A percentile compares a stretch with the other conserved stretches of the same genome.
Conservation (phyloP, 805 yeast genomes). For the Wickerhamiella brachini region DNA sequence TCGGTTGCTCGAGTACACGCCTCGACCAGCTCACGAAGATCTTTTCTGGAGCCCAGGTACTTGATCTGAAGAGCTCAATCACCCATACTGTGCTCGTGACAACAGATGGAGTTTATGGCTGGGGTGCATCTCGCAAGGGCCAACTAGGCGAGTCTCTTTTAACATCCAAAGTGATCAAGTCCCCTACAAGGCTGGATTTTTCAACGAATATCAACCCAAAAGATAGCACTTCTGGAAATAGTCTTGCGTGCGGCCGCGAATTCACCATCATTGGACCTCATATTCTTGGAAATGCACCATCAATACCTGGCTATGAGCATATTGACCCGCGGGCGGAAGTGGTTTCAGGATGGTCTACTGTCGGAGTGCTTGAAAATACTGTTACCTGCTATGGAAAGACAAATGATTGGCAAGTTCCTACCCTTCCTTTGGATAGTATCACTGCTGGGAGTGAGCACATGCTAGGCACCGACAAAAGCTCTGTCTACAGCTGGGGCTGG, state of each 20-base stretch:
- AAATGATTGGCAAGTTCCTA: constrained; percentile 11
- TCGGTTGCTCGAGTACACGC: constrained; percentile 25
- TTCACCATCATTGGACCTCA: constrained; percentile 28
- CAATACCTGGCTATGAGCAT: too few relatives aligned
- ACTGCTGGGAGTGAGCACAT: constrained; percentile 74
- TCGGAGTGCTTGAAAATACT: not conserved
- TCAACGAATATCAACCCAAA: not conserved
- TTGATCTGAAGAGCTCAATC: constrained; percentile 20
- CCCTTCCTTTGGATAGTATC: constrained; percentile 11
- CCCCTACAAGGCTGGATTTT: constrained; percentile 8
- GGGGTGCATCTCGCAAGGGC: constrained; percentile 59
- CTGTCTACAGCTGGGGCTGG: constrained; percentile 87
- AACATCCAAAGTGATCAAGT: not conserved
- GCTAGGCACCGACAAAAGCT: not conserved
- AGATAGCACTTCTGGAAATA: too few relatives aligned
- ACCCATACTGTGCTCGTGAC: constrained; percentile 21
- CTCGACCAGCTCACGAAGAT: constrained; percentile 3
- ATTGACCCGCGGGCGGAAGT: not conserved
- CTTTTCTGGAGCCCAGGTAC: constrained; percentile 12
- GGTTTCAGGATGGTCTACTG: not conserved
- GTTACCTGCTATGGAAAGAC: constrained; percentile 44
- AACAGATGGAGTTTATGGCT: constrained; percentile 39
- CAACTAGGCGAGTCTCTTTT: constrained; percentile 26
- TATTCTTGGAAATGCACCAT: not conserved
- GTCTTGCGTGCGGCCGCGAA: constrained; percentile 43